Evolutionary conservation across 2,329 filamentous ascomycete species (phyloP), one percentile per base, ranked within the genome.

Genomic region (Septoria petroselini): DNA sequence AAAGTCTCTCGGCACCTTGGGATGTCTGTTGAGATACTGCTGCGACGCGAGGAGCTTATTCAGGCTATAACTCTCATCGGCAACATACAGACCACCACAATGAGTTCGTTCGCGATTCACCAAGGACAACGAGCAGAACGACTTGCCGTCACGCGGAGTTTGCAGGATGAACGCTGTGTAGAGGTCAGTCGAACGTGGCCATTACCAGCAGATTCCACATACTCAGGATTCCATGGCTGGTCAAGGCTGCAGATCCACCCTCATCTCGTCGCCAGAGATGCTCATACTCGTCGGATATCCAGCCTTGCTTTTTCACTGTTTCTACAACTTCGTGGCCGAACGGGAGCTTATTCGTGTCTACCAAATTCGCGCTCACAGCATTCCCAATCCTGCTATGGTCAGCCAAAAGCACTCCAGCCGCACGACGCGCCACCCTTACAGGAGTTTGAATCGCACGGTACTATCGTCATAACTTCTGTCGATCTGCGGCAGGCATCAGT

Each of bases 401-500:
- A 52, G 51, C 30, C 9, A 5, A 9, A 27, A 27, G 23, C 23
- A 27, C 23, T 27, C 9, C 23, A 9, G 23, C 9, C 23, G 23
- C 23, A 27, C 23, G 23, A 5, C 9, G 23, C n/a, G 5, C n/a
- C 18, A 11, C 7, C 33, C 63, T 39, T 54, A 65, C 61, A 67
- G 54, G 35, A 67, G 51, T 46, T 67, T 67, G 54, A 67, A 66
- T 2, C 62, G 61, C 29, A 65, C 61, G 3, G 64, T 67, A 42
- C 60, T 63, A 48, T 65, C 63, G 51, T 67, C 65, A 46, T 67
- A 67, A 51, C 64, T 66, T 48, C 64, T 57, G 48, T 67, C 65
- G 34, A 67, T 67, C 60, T 64, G 30, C 7, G 15, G 12, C 17
- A 21, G n/a, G 12, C 11, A 21, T 19, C 15, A 38, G 30, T 41